Base-by-base conservation (phyloP, 345 rosid genomes). In the Populus pruinosa region DNA sequence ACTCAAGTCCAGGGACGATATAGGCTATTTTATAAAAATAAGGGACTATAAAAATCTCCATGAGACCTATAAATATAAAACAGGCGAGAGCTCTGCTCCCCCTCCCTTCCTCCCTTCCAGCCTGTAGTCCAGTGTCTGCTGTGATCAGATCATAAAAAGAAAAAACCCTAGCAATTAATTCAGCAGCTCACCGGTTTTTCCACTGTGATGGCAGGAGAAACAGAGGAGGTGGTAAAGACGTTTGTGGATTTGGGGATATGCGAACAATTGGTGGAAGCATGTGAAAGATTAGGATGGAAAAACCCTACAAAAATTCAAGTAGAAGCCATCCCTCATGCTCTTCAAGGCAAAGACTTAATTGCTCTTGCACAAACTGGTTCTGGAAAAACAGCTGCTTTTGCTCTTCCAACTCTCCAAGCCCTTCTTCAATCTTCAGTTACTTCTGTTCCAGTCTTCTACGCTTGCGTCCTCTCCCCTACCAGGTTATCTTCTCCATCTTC, bases 331-430 rank as follows among this genome's bases (percentile, higher is more conserved):
- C 98, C 97, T 71, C 90, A 86, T 70, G 98, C 98, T 0, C 90
- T 93, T 21, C 89, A 90, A 86, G 98, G 98, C 89, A 96, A 91
- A 81, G 98, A 96, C 84, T 84, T 96, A 85, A 96, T 93, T 17
- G 98, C 94, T 71, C 91, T 96, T 74, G 99, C 98, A 0, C 97
- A 94, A 72, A 96, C 97, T 0, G 99, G 98, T 72, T 94, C 98
- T 6, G 98, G 97, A 31, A 96, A 92, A 82, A 96, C 98, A 0
- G 99, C 97, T 76, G 99, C 99, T 2, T 96, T 96, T 73, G 99
- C 97, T 3, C 86, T 94, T 67, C 99, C 99, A 5, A 94, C 92
- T 56, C 71, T 96, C 47, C 95, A 92, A 79, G 91, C 96, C 1
- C 95, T 93, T 41, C 82, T 94, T 8, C 89, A 92, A 39, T 76